These are phyloP conservation scores for Dactylellina drechsleri DNA, from an alignment of 2,329 filamentous ascomycete genomes.

Conservation along the genomic window DNA sequence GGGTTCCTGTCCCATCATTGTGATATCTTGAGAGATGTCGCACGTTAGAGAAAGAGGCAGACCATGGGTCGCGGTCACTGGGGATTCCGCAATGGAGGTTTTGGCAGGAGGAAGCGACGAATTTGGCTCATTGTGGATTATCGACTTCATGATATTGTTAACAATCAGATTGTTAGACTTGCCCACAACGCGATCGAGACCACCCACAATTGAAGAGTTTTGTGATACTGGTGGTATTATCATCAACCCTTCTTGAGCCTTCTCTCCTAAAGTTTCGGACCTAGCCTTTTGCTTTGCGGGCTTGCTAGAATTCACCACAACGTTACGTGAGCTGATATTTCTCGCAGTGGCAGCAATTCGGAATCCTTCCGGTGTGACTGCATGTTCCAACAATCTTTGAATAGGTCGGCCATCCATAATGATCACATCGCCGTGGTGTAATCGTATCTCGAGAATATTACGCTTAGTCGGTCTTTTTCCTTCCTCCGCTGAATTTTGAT, in stretches of 20 bases:
- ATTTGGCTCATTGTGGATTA: too few relatives aligned
- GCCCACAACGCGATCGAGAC: too few relatives aligned
- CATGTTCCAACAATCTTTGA: slow-evolving; percentile 68
- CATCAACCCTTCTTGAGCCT: too few relatives aligned
- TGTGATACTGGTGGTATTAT: not conserved
- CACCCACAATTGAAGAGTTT: not conserved
- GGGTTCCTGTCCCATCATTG: not conserved
- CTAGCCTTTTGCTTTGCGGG: not conserved
- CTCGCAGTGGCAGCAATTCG: slow-evolving; percentile 58
- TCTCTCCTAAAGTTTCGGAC: too few relatives aligned
- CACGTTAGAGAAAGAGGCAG: too few relatives aligned
- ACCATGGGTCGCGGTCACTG: too few relatives aligned
- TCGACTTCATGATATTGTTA: too few relatives aligned
- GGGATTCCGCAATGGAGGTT: too few relatives aligned
- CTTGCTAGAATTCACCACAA: slow-evolving; percentile 5
- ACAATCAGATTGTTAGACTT: too few relatives aligned
- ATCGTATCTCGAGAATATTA: slow-evolving; percentile 61
- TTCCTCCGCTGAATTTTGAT: slow-evolving; percentile 59
- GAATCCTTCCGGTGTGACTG: slow-evolving; percentile 57
- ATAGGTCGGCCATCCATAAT: slow-evolving; percentile 64
- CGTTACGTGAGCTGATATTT: slow-evolving; percentile 53
- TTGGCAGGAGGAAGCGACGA: too few relatives aligned
- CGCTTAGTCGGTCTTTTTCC: slow-evolving; percentile 59
- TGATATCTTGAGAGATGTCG: too few relatives aligned
- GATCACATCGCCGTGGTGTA: slow-evolving; percentile 72